Evolutionary conservation across 176 grass and related monocot genomes (phyloP), one percentile per base, ranked within the genome.

Genomic region (Bonia amplexicaulis): DNA sequence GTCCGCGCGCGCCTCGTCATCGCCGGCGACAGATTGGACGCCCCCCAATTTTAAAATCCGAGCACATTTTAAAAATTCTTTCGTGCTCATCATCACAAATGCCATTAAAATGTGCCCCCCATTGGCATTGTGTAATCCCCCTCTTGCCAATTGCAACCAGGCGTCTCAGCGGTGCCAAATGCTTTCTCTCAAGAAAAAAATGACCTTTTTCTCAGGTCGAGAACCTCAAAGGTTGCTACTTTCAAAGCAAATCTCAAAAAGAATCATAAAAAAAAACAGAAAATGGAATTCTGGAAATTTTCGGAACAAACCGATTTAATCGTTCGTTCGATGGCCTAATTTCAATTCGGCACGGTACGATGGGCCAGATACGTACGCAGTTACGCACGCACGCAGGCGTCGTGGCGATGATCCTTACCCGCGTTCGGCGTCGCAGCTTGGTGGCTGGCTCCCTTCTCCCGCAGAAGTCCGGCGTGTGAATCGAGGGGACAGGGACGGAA

Each of bases 11-110:
- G 81, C 51, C 88, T 55, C 45, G 65, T 77, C 90, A 10, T 81
- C 73, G 58, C 87, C 82, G 74, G 87, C 87, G 80, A 85, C 90
- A 15, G 84, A 47, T 53, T 89, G 74, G 62, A 80, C 83, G 64
- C 5, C 49, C 29, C 6, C 17, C 42, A 44, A 33, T 71, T 78
- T 82, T 59, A 78, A 71, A 87, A 79, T 19, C 22, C 64, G 3
- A 77, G 20, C 33, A 2, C 26, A 80, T 66, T 15, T 8, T 31
- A 7, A 48, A 54, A 69, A 23, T 62, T 10, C 57, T 73, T 44
- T 92, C 41, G 89, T 67, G 83, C 80, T 22, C 48, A 81, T 74
- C 60, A 85, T 87, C 84, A 70, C 80, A 79, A 10, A 82, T 78
- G 73, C 58, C 48, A 48, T 73, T 89, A 76, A 61, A 47, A 52